A percentile compares a stretch with the other conserved stretches of the same genome.
phyloP scores from a whole-genome alignment of 2,329 filamentous ascomycete genomes.

The Aspergillus brasiliensis region DNA sequence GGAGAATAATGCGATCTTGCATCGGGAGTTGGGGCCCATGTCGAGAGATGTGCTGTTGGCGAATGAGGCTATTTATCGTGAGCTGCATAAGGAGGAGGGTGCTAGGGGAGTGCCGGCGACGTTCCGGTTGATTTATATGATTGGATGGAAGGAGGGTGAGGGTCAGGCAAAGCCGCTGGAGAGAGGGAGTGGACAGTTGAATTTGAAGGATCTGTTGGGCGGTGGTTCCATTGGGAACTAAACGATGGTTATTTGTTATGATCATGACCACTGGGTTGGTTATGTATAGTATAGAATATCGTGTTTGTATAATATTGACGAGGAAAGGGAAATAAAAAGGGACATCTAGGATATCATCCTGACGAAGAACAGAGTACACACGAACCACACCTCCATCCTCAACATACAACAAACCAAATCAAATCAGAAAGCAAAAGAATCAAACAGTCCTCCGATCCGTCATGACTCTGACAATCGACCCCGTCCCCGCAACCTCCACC shows the following conservation, averaged over 20 bases:
- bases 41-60: slow-evolving; percentile 82
- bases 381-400: background rate
- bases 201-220: slow-evolving; percentile 78
- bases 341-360: slow-evolving; percentile 5
- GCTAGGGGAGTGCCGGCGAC: slow-evolving; percentile 72
- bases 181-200: slow-evolving; percentile 83
- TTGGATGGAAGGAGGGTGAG: slow-evolving; percentile 88
- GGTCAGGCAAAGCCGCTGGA: slow-evolving; percentile 77
- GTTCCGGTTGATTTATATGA: slow-evolving; percentile 96
- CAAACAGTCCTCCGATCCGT: slow-evolving; percentile 90
- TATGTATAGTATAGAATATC: slow-evolving; percentile 17
- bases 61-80: slow-evolving; percentile 82
- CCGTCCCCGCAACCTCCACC: slow-evolving; percentile 87
- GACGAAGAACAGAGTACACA: background rate
- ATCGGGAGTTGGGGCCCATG: slow-evolving; percentile 78
- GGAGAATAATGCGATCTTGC: slow-evolving; percentile 84
- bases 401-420: background rate
- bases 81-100: slow-evolving; percentile 82
- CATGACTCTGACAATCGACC: slow-evolving; percentile 93
- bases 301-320: slow-evolving; percentile 16
- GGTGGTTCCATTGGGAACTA: slow-evolving; percentile 40
- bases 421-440: background rate
- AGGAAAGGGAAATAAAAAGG: slow-evolving; percentile 17
- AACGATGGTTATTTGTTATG: slow-evolving; percentile 20
- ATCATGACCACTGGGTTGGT: background rate